phyloP scores from a whole-genome alignment of 192 early-diverging fungal species.

The Phycomyces nitens region DNA sequence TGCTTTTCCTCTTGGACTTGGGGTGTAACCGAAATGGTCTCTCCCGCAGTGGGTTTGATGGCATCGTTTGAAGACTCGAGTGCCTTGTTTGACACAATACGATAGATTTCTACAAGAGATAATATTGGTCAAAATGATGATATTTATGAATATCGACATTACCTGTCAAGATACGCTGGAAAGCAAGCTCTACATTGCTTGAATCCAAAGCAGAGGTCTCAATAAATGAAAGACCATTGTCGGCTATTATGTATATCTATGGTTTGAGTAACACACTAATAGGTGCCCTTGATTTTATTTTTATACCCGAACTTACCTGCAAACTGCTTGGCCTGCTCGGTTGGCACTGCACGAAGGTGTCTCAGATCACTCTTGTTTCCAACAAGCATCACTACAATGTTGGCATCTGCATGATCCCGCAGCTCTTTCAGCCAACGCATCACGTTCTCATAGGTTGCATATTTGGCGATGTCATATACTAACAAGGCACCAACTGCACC shows the following conservation, averaged over 20 bases:
- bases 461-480: constrained; percentile 98
- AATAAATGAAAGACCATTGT: constrained; percentile 81
- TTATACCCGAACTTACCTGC: constrained; percentile 44
- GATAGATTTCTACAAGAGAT: constrained; percentile 78
- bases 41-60: constrained; percentile 64
- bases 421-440: constrained; percentile 98
- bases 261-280: background rate
- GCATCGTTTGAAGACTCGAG: constrained; percentile 76
- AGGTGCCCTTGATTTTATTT: no score
- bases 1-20: constrained; percentile 55
- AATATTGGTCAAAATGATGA: no score
- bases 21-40: constrained; percentile 66
- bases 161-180: constrained; percentile 94
- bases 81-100: constrained; percentile 96
- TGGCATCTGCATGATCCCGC: constrained; percentile 92
- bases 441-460: constrained; percentile 93
- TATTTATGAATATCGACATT: no score
- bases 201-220: constrained; percentile 98
- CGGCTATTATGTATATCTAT: constrained; percentile 1
- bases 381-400: constrained; percentile 99
- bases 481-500: constrained; percentile 97
- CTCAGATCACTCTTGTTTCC: constrained; percentile 99
- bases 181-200: constrained; percentile 95
- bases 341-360: constrained; percentile 94
- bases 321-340: constrained; percentile 98